A percentile compares a stretch with the other conserved stretches of the same genome.
Conservation (phyloP, 169 alveolate species). For the Toxoplasma gondii region DNA sequence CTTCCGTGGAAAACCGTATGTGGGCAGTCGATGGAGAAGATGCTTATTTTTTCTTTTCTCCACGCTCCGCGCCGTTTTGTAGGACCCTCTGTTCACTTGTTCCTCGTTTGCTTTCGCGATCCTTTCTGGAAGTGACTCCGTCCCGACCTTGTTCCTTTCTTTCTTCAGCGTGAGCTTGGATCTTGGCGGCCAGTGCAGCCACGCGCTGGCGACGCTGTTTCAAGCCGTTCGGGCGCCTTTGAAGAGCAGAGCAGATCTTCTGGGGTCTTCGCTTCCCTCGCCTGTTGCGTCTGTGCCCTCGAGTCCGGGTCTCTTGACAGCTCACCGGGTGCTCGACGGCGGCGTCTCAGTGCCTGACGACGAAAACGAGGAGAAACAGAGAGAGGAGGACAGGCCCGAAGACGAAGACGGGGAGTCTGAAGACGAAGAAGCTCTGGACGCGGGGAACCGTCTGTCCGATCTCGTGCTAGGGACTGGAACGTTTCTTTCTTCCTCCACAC, state of each 20-base stretch:
- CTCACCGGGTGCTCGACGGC: not conserved
- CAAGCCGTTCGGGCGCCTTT: not conserved
- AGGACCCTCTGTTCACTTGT: no score
- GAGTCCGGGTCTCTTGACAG: not conserved
- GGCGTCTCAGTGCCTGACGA: not conserved
- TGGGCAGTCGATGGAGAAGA: no score
- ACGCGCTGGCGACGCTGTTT: not conserved
- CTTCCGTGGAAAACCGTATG: no score
- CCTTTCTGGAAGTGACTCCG: not conserved
- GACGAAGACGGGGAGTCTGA: not conserved
- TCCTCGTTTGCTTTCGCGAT: no score
- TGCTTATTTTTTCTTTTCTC: no score
- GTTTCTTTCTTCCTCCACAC: not conserved
- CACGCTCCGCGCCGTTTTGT: no score
- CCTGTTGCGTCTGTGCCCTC: not conserved
- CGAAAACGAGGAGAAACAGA: not conserved
- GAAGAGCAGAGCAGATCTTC: not conserved
- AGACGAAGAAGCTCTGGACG: constrained; percentile 5
- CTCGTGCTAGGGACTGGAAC: not conserved
- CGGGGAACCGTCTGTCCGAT: not conserved
- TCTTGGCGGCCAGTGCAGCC: constrained; percentile 19
- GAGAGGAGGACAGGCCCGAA: not conserved
- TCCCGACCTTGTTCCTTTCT: no score
- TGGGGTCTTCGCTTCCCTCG: not conserved
- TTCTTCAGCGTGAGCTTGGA: not conserved